Evolutionary conservation across 2,329 filamentous ascomycete genomes (phyloP), one percentile per base, ranked within the genome.

Genomic region (Colletotrichum lindemuthianum): DNA sequence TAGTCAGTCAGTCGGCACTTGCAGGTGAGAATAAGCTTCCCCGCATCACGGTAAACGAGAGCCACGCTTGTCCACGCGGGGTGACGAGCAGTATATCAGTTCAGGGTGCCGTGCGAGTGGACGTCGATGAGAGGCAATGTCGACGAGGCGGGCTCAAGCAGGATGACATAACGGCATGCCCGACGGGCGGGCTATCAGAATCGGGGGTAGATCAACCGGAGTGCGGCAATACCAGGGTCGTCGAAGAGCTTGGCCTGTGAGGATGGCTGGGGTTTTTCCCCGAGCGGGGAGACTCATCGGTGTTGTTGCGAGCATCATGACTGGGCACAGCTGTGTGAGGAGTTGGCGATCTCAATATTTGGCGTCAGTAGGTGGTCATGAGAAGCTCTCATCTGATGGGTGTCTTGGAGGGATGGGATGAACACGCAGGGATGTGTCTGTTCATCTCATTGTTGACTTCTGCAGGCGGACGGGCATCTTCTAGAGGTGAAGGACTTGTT

Each of bases 101-200:
- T 49, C 48, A 13, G 12, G 44, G 11, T 41, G 44, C 57, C 11
- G 54, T 15, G 49, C 16, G 8, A 51, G 36, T 33, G 44, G 45
- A 55, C 24, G 12, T 51, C 32, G 41, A 12, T 36, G 61, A 36
- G 24, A 13, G 33, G 51, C 24, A 44, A 16, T 39, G 41, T 24
- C 24, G 24, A 24, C 24, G 5, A 24, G 24, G 15, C 36, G 39
- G 13, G 34, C 41, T 16, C 6, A 34, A 36, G 10, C 40, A 56
- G 61, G 58, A 65, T 58, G 51, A 58, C 40, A 56, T 65, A 51
- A 65, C 61, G 51, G 61, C 58, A 65, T 65, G 58, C 61, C 56
- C 40, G 57, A 24, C 61, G 51, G 40, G 5, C 36, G 10, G 48
- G 50, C 12, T 36, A 2, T 61, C 61, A 36, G 56, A 52, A 65